Conservation (phyloP, 176 grass and related monocot genomes). For the Oropetium thomaeum region DNA sequence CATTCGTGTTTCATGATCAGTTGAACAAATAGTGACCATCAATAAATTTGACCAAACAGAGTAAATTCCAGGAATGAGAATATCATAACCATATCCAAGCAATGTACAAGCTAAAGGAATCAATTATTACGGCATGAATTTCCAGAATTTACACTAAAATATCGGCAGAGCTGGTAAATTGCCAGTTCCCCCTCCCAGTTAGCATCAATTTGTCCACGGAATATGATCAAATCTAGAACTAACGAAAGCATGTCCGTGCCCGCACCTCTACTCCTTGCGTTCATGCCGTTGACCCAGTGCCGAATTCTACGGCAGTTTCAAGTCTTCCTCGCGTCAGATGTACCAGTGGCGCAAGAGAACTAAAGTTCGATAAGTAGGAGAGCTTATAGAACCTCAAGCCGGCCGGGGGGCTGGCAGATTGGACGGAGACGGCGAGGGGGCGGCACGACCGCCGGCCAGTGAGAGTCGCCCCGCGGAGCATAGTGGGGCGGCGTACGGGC, state of each 20-base stretch:
- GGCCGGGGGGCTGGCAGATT: neutral
- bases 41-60: neutral
- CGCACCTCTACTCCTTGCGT: too few species aligned
- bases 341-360: neutral
- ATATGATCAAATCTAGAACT: neutral
- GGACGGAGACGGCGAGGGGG: conserved; percentile 31
- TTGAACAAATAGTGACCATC: neutral
- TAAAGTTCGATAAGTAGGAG: neutral
- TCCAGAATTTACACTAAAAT: neutral
- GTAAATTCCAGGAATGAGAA: neutral
- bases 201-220: neutral
- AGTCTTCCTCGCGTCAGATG: neutral
- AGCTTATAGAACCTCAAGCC: conserved; percentile 21
- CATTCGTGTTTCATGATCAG: neutral
- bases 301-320: neutral
- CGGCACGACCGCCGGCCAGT: conserved; percentile 8
- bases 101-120: neutral
- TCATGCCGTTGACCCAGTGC: neutral
- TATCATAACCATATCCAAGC: neutral
- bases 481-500: neutral
- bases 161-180: neutral
- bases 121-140: neutral
- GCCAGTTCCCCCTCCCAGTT: neutral
- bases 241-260: neutral
- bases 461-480: neutral